Evolutionary conservation across 2,329 filamentous ascomycete species (phyloP), one percentile per base, ranked within the genome.

Genomic region (Decorospora gaudefroyi): DNA sequence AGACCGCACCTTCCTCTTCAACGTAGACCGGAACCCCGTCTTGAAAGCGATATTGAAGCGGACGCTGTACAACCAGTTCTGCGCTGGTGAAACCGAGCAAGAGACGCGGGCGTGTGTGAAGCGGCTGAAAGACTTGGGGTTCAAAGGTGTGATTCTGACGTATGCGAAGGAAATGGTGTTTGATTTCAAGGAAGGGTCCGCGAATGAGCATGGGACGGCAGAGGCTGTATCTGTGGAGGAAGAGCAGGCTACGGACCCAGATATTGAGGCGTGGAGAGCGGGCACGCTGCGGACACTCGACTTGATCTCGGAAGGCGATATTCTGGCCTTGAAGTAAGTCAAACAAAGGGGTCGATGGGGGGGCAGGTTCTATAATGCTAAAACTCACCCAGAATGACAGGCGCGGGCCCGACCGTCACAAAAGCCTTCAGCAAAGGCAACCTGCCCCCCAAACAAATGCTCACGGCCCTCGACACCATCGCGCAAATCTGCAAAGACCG

Each of bases 41-140:
- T 76, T 95, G n/a, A 82, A 84, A 29, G 80, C 76, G 40, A 65
- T 90, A 28, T 74, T 96, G 39, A 89, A 90, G 65, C 81, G 85
- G 64, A 93, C 88, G 0, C 88, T 96, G 57, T 96, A 96, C 70
- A 83, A 84, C 27, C 91, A 96, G 62, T 96, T 95, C 67, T 96
- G 91, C 68, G 89, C 89, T 0, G 91, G 91, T 27, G 87, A 90
- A 68, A 87, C 82, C 30, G 76, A 79, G 1, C 55, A 67, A 3
- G 87, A 95, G 69, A 86, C 95, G 4, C 75, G 75, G 35, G 72
- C 68, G 26, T 67, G 63, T 18, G 90, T 86, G 0, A 80, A 90
- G 25, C 64, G 77, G 2, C 73, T 78, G 4, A 77, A 95, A 10
- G 88, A 89, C 69, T 69, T 77, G 22, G 91, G 91, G 1, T 95